A percentile compares a stretch with the other conserved stretches of the same genome.
Evolutionary conservation across 768 basidiomycete genomes (phyloP).

Genomic region (Pulveroboletus frians): DNA sequence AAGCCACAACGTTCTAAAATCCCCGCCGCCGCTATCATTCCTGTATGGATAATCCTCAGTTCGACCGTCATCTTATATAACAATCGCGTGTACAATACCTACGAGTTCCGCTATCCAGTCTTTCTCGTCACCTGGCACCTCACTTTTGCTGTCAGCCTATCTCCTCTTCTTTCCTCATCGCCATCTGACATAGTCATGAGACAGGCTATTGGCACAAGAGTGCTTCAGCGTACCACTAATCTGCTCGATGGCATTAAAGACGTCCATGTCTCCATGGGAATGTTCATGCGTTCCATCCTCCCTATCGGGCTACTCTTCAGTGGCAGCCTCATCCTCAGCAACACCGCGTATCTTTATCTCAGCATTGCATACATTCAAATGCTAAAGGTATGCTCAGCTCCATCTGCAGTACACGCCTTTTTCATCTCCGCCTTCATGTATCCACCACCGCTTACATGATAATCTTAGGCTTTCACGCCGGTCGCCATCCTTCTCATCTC

Average conservation of each 20-base stretch:
- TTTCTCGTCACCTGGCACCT: conserved; percentile 89
- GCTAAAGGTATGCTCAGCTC: conserved; percentile 61
- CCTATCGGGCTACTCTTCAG: conserved; percentile 94
- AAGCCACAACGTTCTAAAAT: conserved; percentile 47
- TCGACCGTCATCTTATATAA: conserved; percentile 95
- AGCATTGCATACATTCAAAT: conserved; percentile 95
- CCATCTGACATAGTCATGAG: conserved; percentile 1
- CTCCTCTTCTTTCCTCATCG: neutral
- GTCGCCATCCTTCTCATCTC: conserved; percentile 92
- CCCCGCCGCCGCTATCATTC: conserved; percentile 70
- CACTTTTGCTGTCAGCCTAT: conserved; percentile 51
- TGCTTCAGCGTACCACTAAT: conserved; percentile 75
- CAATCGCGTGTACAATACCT: conserved; percentile 80
- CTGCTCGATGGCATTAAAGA: conserved; percentile 78
- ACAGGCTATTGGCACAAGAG: conserved; percentile 77
- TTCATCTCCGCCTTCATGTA: neutral
- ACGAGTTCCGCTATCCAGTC: conserved; percentile 84
- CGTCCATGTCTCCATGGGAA: conserved; percentile 70
- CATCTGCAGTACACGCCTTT: neutral
- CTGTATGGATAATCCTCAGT: conserved; percentile 88
- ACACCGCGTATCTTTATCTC: conserved; percentile 89
- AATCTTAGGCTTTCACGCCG: conserved; percentile 74
- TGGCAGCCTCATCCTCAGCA: conserved; percentile 84
- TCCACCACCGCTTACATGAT: neutral
- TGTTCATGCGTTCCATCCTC: conserved; percentile 81